Percentiles rank a stretch among this genome's conserved stretches.
Conservation (phyloP, 768 basidiomycete species). For the Termitomyces sp. region DNA sequence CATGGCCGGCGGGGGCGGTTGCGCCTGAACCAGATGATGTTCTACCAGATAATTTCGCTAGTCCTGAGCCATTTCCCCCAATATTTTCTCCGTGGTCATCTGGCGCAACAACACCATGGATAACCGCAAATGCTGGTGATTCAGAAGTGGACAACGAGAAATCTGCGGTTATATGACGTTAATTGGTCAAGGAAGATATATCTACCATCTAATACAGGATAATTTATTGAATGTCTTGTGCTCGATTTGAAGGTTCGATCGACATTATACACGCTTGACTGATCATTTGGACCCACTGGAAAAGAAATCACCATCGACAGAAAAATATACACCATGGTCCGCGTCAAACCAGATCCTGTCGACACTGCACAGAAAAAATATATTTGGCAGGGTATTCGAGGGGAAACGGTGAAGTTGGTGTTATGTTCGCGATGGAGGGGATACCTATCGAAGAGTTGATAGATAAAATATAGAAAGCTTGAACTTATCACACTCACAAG, state of each 20-base stretch:
- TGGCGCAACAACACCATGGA: constrained; percentile 23
- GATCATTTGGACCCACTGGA: constrained; percentile 1
- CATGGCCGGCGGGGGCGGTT: constrained; percentile 64
- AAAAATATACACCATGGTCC: constrained; percentile 1
- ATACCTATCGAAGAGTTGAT: constrained; percentile 48
- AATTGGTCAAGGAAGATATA: background rate
- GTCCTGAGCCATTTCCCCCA: constrained; percentile 10
- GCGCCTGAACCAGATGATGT: constrained; percentile 65
- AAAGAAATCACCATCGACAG: background rate
- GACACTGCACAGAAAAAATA: constrained; percentile 20
- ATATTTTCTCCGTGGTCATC: constrained; percentile 18
- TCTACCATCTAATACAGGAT: constrained; percentile 5
- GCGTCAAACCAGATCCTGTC: background rate
- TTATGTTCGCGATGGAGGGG: constrained; percentile 74
- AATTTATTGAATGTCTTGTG: background rate
- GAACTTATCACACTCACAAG: constrained; percentile 52
- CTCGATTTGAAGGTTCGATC: background rate
- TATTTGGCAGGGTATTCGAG: constrained; percentile 18
- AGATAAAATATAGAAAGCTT: constrained; percentile 5
- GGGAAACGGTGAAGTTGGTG: background rate
- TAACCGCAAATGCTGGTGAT: constrained; percentile 15
- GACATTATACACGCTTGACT: background rate
- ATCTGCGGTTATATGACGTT: background rate
- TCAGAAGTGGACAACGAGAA: background rate
- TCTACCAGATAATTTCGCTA: constrained; percentile 17